Conservation (phyloP, 805 yeast species). For the Yarrowia bubula region DNA sequence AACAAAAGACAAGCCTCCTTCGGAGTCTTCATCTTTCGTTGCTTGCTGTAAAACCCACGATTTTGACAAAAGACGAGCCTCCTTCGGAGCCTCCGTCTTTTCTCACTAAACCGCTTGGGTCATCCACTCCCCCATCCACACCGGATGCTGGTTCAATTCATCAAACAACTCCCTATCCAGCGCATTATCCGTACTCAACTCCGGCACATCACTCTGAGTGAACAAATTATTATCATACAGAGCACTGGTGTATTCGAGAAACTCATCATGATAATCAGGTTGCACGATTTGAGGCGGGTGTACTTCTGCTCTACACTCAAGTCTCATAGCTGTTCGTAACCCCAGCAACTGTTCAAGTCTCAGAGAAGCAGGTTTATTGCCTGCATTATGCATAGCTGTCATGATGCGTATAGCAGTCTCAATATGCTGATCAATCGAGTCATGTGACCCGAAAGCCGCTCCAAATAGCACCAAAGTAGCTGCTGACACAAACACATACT, state of each 20-base stretch:
- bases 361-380: slow-evolving; percentile 29
- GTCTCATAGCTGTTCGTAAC: slow-evolving; percentile 29
- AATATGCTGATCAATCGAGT: slow-evolving; percentile 30
- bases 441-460: slow-evolving; percentile 31
- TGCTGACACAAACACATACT: slow-evolving; percentile 33
- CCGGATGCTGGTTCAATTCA: slow-evolving; percentile 16
- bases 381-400: slow-evolving; percentile 28
- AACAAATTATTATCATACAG: slow-evolving; percentile 7
- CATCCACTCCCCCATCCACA: slow-evolving; percentile 24
- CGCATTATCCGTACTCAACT: slow-evolving; percentile 5
- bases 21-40: too few relatives aligned
- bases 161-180: slow-evolving; percentile 17
- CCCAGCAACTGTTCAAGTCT: slow-evolving; percentile 30
- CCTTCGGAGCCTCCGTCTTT: too few relatives aligned
- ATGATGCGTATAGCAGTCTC: slow-evolving; percentile 30
- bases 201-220: not conserved
- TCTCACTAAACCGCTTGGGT: too few relatives aligned
- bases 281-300: not conserved
- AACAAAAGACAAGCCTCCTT: too few relatives aligned
- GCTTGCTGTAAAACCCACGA: too few relatives aligned
- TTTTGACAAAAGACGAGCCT: too few relatives aligned
- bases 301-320: not conserved
- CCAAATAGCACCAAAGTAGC: slow-evolving; percentile 33
- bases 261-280: not conserved
- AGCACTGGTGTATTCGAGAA: not conserved